Conservation (phyloP, 2,329 filamentous ascomycete genomes). For the Phyllosticta citrichinensis region DNA sequence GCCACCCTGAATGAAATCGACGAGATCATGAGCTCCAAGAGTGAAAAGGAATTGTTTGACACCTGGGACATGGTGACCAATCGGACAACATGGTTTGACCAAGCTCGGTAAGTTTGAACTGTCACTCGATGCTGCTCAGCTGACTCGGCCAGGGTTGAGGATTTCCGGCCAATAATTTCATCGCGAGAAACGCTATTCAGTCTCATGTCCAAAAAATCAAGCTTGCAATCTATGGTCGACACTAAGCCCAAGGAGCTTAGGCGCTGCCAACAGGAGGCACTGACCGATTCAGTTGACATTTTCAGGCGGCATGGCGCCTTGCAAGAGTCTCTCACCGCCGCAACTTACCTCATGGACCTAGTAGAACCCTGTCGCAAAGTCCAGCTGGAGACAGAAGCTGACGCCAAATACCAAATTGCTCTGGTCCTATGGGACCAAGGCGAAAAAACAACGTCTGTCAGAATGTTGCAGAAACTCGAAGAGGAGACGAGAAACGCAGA, state of each 20-base stretch:
- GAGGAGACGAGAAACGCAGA: constrained; percentile 7
- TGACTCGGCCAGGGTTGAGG: constrained; percentile 43
- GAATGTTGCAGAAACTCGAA: constrained; percentile 66
- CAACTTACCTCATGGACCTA: constrained; percentile 72
- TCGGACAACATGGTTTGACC: constrained; percentile 70
- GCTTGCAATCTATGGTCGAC: constrained; percentile 51
- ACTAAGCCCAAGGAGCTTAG: constrained; percentile 55
- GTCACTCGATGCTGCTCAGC: neutral
- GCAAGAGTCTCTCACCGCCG: constrained; percentile 79
- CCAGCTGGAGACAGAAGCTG: constrained; percentile 68
- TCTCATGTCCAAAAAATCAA: constrained; percentile 60
- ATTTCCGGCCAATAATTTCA: constrained; percentile 71
- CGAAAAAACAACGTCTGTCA: constrained; percentile 79
- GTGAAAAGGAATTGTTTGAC: constrained; percentile 49
- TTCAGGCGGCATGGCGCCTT: constrained; percentile 70
- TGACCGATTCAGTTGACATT: constrained; percentile 64
- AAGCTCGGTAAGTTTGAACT: constrained; percentile 54
- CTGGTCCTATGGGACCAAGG: constrained; percentile 91
- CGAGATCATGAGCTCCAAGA: constrained; percentile 57
- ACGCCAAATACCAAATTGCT: constrained; percentile 71
- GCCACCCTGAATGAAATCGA: constrained; percentile 74
- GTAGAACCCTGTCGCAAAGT: constrained; percentile 57
- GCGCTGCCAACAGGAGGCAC: constrained; percentile 64
- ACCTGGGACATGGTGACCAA: constrained; percentile 54
- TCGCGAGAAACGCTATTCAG: constrained; percentile 76